Base-by-base conservation (phyloP, 805 yeast genomes). In the Saturnispora hagleri region DNA sequence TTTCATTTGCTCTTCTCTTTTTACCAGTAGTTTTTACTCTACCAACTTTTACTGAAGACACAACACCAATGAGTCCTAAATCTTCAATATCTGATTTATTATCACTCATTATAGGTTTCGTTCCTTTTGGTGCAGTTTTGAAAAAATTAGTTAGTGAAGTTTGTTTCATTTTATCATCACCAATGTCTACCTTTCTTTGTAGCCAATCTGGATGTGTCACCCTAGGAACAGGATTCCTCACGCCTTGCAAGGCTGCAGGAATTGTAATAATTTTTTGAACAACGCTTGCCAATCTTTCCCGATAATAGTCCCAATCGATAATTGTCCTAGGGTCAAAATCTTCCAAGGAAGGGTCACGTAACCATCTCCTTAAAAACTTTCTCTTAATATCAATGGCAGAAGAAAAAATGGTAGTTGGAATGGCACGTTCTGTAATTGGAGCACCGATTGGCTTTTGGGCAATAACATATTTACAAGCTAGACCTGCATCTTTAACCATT, bases 171-270 rank as follows among this genome's bases (percentile, higher is more conserved):
- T 77, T 79, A 62, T 87, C 91, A 51, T 80, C 80, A 51, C 73
- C 77, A 5, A 69, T 69, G 2, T 75, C 73, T 50, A 91, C 80
- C 53, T 76, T 77, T 58, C 76, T 82, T 53, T 75, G 77, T 51
- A 93, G 72, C 99, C 99, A 93, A 31, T 84, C 93, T 0, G 99
- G 99, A 62, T 91, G 97, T 4, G 79, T 79, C 6, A 95, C 91
- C 58, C 97, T 74, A 5, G 97, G 97, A 43, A 95, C 97, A 0
- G 99, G 99, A 61, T 93, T 95, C 13, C 73, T 69, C 17, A 91
- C 79, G 49, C 81, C 80, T 69, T 93, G 99, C 51, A 91, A 72
- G 5, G 97, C 98, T 4, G 99, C 99, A 2, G 99, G 99, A 58
- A 93, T 91, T 0, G 97, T 86, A 58, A 93, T 87, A 60, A 93